A percentile compares a stretch with the other conserved stretches of the same genome.
These are phyloP conservation scores for Aspergillus ruber DNA, from an alignment of 2,329 filamentous ascomycete genomes.

Conservation along the genomic window DNA sequence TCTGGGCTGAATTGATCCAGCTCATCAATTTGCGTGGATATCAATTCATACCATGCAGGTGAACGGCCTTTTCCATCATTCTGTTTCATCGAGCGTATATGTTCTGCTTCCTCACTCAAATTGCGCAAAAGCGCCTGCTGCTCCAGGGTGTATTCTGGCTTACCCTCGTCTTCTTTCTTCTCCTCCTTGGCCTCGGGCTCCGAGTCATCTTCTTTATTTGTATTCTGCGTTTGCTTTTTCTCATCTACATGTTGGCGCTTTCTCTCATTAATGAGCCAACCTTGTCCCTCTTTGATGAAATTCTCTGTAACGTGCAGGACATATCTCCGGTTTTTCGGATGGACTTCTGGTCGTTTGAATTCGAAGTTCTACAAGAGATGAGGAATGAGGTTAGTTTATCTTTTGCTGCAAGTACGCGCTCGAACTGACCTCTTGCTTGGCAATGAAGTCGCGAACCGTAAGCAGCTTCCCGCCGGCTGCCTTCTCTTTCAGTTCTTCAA, in stretches of 20 bases:
- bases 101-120: conserved; percentile 40
- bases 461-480: conserved; percentile 18
- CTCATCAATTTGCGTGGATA: conserved; percentile 41
- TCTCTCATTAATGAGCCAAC: conserved; percentile 45
- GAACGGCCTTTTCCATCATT: conserved; percentile 41
- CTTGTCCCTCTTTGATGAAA: conserved; percentile 43
- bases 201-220: conserved; percentile 7
- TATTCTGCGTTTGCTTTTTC: conserved; percentile 10
- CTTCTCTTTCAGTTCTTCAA: conserved; percentile 18
- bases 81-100: conserved; percentile 35
- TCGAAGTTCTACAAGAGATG: conserved; percentile 35
- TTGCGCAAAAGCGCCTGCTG: conserved; percentile 39
- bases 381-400: neutral
- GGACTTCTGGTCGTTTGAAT: conserved; percentile 38
- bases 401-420: neutral
- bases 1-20: conserved; percentile 48
- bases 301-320: conserved; percentile 45
- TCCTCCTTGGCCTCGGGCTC: conserved; percentile 9
- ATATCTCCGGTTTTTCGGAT: conserved; percentile 45
- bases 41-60: conserved; percentile 28
- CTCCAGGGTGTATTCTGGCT: conserved; percentile 35
- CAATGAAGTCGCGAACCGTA: conserved; percentile 21
- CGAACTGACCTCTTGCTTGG: conserved; percentile 17
- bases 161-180: conserved; percentile 7
- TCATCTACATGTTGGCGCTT: conserved; percentile 25